Conservation (phyloP, 805 yeast genomes). For the Candida andamanensis region DNA sequence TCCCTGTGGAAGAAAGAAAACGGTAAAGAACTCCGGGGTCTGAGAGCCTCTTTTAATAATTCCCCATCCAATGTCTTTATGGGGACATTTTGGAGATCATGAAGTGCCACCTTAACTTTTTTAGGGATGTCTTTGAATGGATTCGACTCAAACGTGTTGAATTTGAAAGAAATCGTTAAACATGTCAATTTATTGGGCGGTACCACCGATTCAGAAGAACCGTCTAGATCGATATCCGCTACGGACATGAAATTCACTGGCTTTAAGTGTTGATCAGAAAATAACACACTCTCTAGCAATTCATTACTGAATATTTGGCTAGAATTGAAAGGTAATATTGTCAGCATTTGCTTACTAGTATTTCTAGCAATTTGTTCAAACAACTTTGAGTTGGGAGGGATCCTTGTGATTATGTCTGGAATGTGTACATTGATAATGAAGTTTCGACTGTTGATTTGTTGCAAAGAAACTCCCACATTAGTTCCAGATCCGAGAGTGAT, state of each 20-base stretch:
- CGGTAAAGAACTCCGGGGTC: constrained; percentile 19
- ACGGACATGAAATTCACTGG: too few relatives aligned
- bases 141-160: constrained; percentile 27
- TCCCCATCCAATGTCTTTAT: constrained; percentile 18
- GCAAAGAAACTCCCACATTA: constrained; percentile 32
- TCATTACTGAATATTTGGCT: not conserved
- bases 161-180: constrained; percentile 33
- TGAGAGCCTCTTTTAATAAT: constrained; percentile 24
- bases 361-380: constrained; percentile 10
- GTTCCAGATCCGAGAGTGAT: constrained; percentile 13
- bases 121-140: constrained; percentile 23
- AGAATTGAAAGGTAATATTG: constrained; percentile 1
- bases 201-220: too few relatives aligned
- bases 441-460: constrained; percentile 30
- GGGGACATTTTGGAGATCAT: constrained; percentile 17
- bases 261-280: too few relatives aligned
- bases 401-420: constrained; percentile 35
- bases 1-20: constrained; percentile 15
- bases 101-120: constrained; percentile 24
- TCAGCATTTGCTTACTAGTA: not conserved
- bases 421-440: constrained; percentile 35
- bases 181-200: too few relatives aligned
- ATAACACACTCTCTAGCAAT: too few relatives aligned
- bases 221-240: too few relatives aligned
- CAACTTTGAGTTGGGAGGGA: constrained; percentile 24